Evolutionary conservation across 805 yeast genomes (phyloP).

Genomic region (Candida orba): DNA sequence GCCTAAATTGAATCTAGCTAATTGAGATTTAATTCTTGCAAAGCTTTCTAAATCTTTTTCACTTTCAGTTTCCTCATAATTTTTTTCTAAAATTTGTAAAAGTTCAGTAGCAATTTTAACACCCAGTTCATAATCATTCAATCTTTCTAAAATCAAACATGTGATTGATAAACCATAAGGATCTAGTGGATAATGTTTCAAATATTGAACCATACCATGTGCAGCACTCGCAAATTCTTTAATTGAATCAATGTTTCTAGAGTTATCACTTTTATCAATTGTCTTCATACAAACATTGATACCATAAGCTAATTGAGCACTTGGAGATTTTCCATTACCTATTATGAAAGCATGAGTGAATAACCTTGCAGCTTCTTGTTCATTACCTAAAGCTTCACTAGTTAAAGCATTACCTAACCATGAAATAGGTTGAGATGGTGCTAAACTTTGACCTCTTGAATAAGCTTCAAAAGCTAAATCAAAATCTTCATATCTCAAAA

Average conservation of each 20-base stretch:
- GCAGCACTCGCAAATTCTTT: slow-evolving; percentile 65
- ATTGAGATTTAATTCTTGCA: slow-evolving; percentile 57
- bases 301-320: slow-evolving; percentile 70
- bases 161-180: slow-evolving; percentile 49
- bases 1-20: slow-evolving; percentile 69
- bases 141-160: slow-evolving; percentile 57
- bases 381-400: slow-evolving; percentile 43
- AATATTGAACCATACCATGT: slow-evolving; percentile 56
- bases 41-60: slow-evolving; percentile 40
- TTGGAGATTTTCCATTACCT: slow-evolving; percentile 64
- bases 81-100: slow-evolving; percentile 41
- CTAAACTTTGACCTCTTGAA: slow-evolving; percentile 66
- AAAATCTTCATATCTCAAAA: slow-evolving; percentile 58
- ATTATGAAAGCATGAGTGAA: slow-evolving; percentile 75
- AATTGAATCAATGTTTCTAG: slow-evolving; percentile 48
- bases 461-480: slow-evolving; percentile 71
- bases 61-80: slow-evolving; percentile 51
- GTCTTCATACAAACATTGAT: slow-evolving; percentile 43
- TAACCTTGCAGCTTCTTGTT: slow-evolving; percentile 42
- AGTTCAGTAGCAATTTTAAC: slow-evolving; percentile 38
- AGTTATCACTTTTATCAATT: slow-evolving; percentile 36
- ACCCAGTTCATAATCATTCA: slow-evolving; percentile 55
- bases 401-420: slow-evolving; percentile 86
- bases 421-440: slow-evolving; percentile 67
- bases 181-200: slow-evolving; percentile 56